phyloP scores from a whole-genome alignment of 176 grass and related monocot species.

The Canna indica region DNA sequence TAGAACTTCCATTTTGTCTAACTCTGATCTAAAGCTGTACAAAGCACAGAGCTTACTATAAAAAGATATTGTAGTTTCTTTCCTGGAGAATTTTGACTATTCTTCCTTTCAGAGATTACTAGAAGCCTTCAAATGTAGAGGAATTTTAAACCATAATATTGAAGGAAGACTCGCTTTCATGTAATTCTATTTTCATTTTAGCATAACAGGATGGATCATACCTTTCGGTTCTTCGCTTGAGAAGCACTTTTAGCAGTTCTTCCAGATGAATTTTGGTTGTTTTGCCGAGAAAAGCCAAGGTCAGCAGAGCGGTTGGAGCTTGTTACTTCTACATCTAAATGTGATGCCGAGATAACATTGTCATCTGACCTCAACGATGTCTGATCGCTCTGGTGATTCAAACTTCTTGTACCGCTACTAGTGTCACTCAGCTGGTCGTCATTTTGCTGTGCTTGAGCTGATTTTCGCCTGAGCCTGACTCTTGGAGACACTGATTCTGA shows the following conservation, averaged over 20 bases:
- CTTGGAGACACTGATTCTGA: slow-evolving; percentile 61
- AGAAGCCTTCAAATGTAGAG: no score
- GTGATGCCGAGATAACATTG: slow-evolving; percentile 36
- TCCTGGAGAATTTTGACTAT: no score
- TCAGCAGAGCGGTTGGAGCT: slow-evolving; percentile 43
- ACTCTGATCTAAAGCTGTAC: no score
- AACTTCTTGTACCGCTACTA: slow-evolving; percentile 38
- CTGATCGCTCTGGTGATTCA: slow-evolving; percentile 44
- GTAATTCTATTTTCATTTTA: neutral
- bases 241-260: slow-evolving; percentile 6
- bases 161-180: no score
- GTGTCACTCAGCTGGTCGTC: slow-evolving; percentile 45
- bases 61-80: no score
- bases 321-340: slow-evolving; percentile 49
- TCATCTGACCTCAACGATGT: slow-evolving; percentile 51
- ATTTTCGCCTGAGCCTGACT: slow-evolving; percentile 56
- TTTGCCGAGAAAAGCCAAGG: slow-evolving; percentile 29
- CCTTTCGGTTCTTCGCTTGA: slow-evolving; percentile 8
- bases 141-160: no score
- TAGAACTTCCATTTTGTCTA: no score
- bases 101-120: no score
- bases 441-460: slow-evolving; percentile 44
- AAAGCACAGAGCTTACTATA: no score
- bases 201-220: neutral
- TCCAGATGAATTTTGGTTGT: slow-evolving; percentile 34